Base-by-base conservation (phyloP, 2,329 filamentous ascomycete species). In the Claviceps fusiformis region DNA sequence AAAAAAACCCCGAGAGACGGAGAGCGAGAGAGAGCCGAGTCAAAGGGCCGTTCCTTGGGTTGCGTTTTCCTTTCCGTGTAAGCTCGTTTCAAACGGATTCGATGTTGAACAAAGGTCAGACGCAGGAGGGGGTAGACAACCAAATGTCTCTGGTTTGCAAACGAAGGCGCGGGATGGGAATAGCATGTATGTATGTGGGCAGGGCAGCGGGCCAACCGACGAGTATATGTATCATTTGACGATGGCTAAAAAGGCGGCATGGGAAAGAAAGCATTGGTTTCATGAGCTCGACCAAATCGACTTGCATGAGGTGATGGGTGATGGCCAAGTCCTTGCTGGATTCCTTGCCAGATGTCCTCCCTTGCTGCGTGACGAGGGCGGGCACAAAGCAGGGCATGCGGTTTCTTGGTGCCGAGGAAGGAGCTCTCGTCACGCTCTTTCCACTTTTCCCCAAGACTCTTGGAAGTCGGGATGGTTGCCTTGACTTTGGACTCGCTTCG, bases 21-120 rank as follows among this genome's bases (percentile, higher is more conserved):
- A n/a, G 5, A n/a, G 39, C 6, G 39, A 17, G 24, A 39, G 33
- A 19, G 35, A 13, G 10, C 27, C 17, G 45, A 31, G 45, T 39
- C 43, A 24, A 24, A 9, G 8, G 11, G 33, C 31, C 37, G 6
- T 33, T 33, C 44, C 35, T 10, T 39, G 39, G 11, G 53, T 37
- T 31, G 9, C 39, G n/a, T 15, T 11, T 37, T 24, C 10, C 9
- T 13, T 17, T 50, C 43, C 37, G 54, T 51, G 33, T 46, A 47
- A 52, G 49, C 41, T 17, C 37, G 49, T 50, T 37, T 52, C 54
- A 55, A 52, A 52, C 49, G 33, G 43, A 50, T 24, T 33, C 54
- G 9, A 37, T 35, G 53, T 54, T 54, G 46, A 54, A 54, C 53
- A 45, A 50, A 47, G 39, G 54, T 52, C 31, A 52, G 43, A 55